These are phyloP conservation scores for Suillus americanus DNA, from an alignment of 768 basidiomycete species.

Conservation along the genomic window DNA sequence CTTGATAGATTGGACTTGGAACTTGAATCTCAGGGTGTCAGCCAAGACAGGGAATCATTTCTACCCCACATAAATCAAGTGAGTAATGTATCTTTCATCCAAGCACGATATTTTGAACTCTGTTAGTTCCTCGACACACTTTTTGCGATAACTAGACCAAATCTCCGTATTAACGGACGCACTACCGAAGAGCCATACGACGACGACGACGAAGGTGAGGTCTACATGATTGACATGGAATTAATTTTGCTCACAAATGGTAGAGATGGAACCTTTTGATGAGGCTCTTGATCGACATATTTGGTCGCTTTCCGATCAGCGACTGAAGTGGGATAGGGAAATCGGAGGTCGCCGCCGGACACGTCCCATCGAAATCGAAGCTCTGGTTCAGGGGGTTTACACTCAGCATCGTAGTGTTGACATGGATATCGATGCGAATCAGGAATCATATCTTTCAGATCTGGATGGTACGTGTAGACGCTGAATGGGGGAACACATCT, in stretches of 20 bases:
- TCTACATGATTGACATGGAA: not conserved
- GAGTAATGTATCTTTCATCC: constrained; percentile 6
- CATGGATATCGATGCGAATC: constrained; percentile 21
- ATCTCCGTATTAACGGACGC: constrained; percentile 79
- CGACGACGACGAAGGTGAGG: constrained; percentile 50
- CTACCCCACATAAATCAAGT: constrained; percentile 57
- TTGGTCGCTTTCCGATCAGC: constrained; percentile 75
- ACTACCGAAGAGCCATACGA: constrained; percentile 63
- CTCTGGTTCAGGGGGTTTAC: constrained; percentile 38
- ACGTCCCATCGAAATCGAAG: constrained; percentile 54
- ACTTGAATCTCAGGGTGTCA: constrained; percentile 39
- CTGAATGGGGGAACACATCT: not conserved
- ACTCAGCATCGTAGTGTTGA: constrained; percentile 33
- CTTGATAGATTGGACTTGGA: constrained; percentile 46
- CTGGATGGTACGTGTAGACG: constrained; percentile 12
- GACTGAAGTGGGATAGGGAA: constrained; percentile 72
- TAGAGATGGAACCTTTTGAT: constrained; percentile 80
- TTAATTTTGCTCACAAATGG: constrained; percentile 3
- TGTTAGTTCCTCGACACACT: constrained; percentile 60
- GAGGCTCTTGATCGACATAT: constrained; percentile 82
- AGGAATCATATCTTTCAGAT: constrained; percentile 1
- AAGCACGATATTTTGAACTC: constrained; percentile 5
- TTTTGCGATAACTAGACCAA: constrained; percentile 63
- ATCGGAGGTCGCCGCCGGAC: constrained; percentile 67
- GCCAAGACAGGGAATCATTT: constrained; percentile 46